A percentile compares a stretch with the other conserved stretches of the same genome.
Conservation (phyloP, 179 eudicot species). For the Carnegiea gigantea region DNA sequence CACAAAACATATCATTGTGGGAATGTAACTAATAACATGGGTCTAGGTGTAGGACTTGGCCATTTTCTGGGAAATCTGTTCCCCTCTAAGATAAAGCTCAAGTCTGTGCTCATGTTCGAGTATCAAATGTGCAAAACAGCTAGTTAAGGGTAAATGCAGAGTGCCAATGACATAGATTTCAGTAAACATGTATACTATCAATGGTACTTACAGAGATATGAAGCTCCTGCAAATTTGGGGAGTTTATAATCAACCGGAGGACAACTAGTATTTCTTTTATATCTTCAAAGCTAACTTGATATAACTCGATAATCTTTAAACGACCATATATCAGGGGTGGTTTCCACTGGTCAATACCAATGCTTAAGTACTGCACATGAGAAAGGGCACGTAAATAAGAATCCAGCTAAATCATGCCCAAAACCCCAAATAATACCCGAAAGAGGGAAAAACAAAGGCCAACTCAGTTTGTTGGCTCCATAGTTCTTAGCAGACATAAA, state of each 20-base stretch:
- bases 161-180: not conserved
- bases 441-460: not conserved
- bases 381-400: constrained; percentile 21
- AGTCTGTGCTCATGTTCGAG: not conserved
- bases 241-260: constrained; percentile 70
- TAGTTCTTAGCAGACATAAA: not conserved
- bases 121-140: not conserved
- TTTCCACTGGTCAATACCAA: constrained; percentile 63
- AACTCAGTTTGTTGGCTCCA: not conserved
- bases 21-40: not conserved
- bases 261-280: constrained; percentile 78
- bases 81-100: not conserved
- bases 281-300: constrained; percentile 92
- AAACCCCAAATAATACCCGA: not conserved
- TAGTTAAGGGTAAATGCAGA: not conserved
- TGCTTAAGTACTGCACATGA: constrained; percentile 67
- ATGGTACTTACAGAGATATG: constrained; percentile 79
- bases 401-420: constrained; percentile 1
- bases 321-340: constrained; percentile 41
- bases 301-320: constrained; percentile 68
- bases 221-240: constrained; percentile 79
- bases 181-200: not conserved
- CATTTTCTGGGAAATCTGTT: too few species aligned
- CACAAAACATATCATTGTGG: not conserved
- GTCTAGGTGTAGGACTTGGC: not conserved